Evolutionary conservation across 2,329 filamentous ascomycete species (phyloP), one percentile per base, ranked within the genome.

Genomic region (Acrocalymma vagum): DNA sequence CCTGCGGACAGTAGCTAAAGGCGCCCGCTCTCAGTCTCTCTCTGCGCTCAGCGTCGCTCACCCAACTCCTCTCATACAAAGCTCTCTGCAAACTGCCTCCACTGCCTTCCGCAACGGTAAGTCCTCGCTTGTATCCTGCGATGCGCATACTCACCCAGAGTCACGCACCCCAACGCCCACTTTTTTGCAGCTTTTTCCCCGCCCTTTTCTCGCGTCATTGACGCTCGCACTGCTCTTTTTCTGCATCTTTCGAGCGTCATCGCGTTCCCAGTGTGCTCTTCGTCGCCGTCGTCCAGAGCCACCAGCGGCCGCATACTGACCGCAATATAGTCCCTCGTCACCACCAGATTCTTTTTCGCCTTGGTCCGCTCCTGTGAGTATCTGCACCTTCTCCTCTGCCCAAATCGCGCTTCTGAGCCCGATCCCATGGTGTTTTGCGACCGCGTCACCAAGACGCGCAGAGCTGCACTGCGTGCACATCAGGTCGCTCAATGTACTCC

Each of bases 111-210:
- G 55, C 56, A 55, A 53, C 59, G 59, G 65, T 67, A 48, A 60
- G 65, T 68, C 50, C 48, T 63, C 63, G 61, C 53, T 58, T 61
- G 51, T 45, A 30, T 44, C 32, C 42, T 43, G 44, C 22, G 14
- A 40, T 43, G 36, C 42, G 42, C 48, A 50, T 33, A 45, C 43
- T 33, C 37, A 36, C 42, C 43, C 52, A 56, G 43, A 51, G 53
- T 45, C 53, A 45, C 51, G 47, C 55, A 52, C 48, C 53, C 50
- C 54, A 55, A 57, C 59, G n/a, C 51, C 53, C 48, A 49, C 47
- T 43, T 55, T 60, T 63, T 62, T 58, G 37, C 41, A 55, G 58
- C 62, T 51, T 69, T 64, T 65, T 59, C 53, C 55, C 48, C 50
- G 48, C 43, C 42, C 53, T 44, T 56, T 60, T 59, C 58, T 50